Evolutionary conservation across 208 protist genomes (phyloP), one percentile per base, ranked within the genome.

Genomic region (Strigomonas galati): DNA sequence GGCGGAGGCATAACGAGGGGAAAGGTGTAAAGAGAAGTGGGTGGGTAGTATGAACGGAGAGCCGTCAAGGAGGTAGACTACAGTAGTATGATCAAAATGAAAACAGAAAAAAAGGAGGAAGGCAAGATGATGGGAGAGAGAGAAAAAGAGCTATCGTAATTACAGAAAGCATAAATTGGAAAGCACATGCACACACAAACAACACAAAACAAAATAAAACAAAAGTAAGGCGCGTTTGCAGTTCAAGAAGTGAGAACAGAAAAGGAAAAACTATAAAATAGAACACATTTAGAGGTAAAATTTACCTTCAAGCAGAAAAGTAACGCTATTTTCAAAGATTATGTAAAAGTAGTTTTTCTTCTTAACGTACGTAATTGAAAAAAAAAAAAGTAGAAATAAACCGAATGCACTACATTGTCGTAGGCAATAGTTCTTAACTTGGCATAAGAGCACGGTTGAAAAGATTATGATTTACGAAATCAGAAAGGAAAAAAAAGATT

Each of bases 61-160:
- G 23, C 14, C 9, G 27, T 17, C n/a, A 26, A 56, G 27, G 23
- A 28, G 51, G 7, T n/a, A 56, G 27, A 7, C 14, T 28, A 56
- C 14, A 56, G 27, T 28, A 10, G 14, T 56, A 26, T 28, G 23
- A 28, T 56, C 14, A 26, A 27, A 19, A 9, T 44, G n/a, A 52
- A 61, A 56, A 52, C 30, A 63, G 59, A 55, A 66, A 59, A 64
- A 67, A 65, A 26, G 71, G 67, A 63, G 62, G 43, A 65, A 58
- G 43, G 31, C n/a, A n/a, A 57, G 30, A 51, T 6, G 53, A 62
- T 35, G 55, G 10, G 37, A 28, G n/a, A 44, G 27, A 37, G 27
- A n/a, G n/a, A n/a, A n/a, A n/a, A n/a, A n/a, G n/a, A n/a, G n/a
- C n/a, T n/a, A n/a, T n/a, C n/a, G n/a, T n/a, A n/a, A n/a, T n/a